Evolutionary conservation across 208 protist genomes (phyloP), one percentile per base, ranked within the genome.

Genomic region (Acanthamoeba rhysodes): DNA sequence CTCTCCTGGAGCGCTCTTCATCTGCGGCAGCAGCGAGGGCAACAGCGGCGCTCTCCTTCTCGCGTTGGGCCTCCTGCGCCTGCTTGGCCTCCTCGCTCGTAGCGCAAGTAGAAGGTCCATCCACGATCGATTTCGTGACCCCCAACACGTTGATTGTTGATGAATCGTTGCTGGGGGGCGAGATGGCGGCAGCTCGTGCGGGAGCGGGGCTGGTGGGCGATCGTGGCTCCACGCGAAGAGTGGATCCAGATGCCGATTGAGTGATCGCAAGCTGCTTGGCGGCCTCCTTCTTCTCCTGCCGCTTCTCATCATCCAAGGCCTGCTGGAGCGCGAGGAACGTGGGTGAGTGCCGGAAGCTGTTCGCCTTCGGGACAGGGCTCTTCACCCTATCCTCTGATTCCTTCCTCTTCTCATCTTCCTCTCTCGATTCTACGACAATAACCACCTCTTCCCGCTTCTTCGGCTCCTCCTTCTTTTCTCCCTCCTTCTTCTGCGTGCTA

Each of bases 311-410:
- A 27, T 82, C 74, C 20, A 82, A 37, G 37, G 74, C 74, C 18
- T 55, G 74, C 74, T 82, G 74, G 0, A 82, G 74, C 20, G 74
- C 74, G 41, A 82, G 32, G 74, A 82, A 82, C 16, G 74, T 82
- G 24, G 74, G 74, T 41, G 74, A 82, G 20, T 53, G 32, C 1
- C 74, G 41, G 12, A 82, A 82, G 74, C 41, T 82, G 41, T 45
- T 82, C 37, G 22, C 45, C 74, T 82, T 82, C 7, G 24, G 10
- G 7, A 37, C 66, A 4, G 29, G 29, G 66, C 27, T 41, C 62
- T 32, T 24, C 14, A 22, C 1, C 41, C n/a, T 20, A 29, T 29
- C 72, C 37, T 80, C 72, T 80, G 29, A 10, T 9, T 80, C 24
- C 62, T 68, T n/a, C 14, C 32, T n/a, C 14, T 68, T 68, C 62